Evolutionary conservation across 2,329 filamentous ascomycete species (phyloP).

Genomic region (Exophiala alcalophila): DNA sequence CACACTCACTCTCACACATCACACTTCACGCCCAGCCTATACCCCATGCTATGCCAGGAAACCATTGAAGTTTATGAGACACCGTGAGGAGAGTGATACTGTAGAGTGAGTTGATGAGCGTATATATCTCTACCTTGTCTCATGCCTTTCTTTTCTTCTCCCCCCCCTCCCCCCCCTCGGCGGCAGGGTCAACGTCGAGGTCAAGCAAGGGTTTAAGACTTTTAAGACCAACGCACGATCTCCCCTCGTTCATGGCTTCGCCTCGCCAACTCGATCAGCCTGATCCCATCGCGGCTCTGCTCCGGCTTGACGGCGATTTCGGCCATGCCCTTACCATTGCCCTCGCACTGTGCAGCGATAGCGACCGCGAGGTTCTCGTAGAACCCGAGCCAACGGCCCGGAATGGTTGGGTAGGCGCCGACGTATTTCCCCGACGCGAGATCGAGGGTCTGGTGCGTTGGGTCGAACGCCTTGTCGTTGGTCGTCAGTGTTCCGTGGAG

Average conservation of each 20-base stretch:
- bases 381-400: conserved; percentile 24
- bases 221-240: conserved; percentile 18
- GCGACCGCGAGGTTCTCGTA: conserved; percentile 22
- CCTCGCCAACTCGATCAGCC: conserved; percentile 25
- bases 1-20: too few relatives aligned
- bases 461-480: conserved; percentile 8
- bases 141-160: background rate
- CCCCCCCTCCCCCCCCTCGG: too few relatives aligned
- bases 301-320: conserved; percentile 17
- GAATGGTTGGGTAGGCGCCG: conserved; percentile 18
- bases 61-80: too few relatives aligned
- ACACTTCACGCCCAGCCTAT: too few relatives aligned
- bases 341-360: too few relatives aligned
- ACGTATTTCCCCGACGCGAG: conserved; percentile 7
- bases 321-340: conserved; percentile 5
- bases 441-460: conserved; percentile 8
- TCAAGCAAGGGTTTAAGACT: too few relatives aligned
- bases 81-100: too few relatives aligned
- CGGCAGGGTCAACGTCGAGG: too few relatives aligned
- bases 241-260: conserved; percentile 8
- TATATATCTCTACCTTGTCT: too few relatives aligned
- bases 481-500: conserved; percentile 56
- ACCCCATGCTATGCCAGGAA: too few relatives aligned
- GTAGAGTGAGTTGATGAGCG: too few relatives aligned
- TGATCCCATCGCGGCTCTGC: conserved; percentile 20